Evolutionary conservation across 1,139 yeast genomes (phyloP), one percentile per base, ranked within the genome.

Genomic region (Geotrichum australiense): DNA sequence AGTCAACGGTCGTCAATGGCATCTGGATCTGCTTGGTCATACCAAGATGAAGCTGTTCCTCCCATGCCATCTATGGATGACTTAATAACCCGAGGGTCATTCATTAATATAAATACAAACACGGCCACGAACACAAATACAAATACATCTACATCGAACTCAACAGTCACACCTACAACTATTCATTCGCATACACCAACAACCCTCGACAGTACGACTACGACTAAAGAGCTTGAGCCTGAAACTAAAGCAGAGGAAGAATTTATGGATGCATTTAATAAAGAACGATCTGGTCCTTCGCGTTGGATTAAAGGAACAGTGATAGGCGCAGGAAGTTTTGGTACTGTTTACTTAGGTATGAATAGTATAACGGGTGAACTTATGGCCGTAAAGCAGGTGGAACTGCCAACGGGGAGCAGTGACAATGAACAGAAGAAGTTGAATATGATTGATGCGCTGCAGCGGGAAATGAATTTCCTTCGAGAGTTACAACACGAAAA

Each of bases 311-410:
- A 82, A 55, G 98, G 98, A 21, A 85, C 95, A 0, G 69, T 89
- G 33, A 86, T 91, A 51, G 98, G 98, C 0, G 80, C 94, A 2
- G 98, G 98, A 2, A 81, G 94, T 50, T 91, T 87, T 67, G 98
- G 97, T 25, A 80, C 86, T 2, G 98, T 91, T 1, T 89, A 82
- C 51, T 68, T 91, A 33, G 98, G 96, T 1, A 79, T 91, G 80
- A 86, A 87, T 57, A 84, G 95, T 1, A 66, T 80, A 34, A 87
- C 95, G 0, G 98, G 98, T 33, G 97, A 87, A 57, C 68, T 91
- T 42, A 86, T 91, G 95, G 98, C 97, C 0, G 96, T 91, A 11
- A 91, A 91, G 56, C 96, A 89, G 59, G 96, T 91, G 0, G 81
- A 81, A 33, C 61, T 87, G 16, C 80, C 84, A 1, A 47, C 55